These are phyloP conservation scores for Acanthamoeba royreba DNA, from an alignment of 208 protist genomes.

Conservation along the genomic window DNA sequence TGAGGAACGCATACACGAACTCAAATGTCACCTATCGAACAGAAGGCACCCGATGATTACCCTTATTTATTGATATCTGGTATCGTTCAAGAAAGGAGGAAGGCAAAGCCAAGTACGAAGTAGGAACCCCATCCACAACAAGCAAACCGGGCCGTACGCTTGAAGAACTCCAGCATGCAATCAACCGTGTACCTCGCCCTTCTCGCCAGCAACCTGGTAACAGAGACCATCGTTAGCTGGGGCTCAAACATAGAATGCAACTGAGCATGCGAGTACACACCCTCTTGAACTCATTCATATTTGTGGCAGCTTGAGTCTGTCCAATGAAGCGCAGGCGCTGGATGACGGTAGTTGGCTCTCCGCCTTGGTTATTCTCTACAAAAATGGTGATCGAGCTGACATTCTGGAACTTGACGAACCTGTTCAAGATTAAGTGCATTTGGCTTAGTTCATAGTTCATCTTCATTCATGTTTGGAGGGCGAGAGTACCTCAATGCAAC, in stretches of 20 bases:
- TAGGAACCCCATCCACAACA: no score
- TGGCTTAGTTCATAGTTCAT: background rate
- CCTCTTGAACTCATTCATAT: constrained; percentile 66
- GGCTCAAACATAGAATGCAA: background rate
- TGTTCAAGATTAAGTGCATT: background rate
- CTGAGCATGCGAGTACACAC: background rate
- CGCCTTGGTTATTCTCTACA: constrained; percentile 54
- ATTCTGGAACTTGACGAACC: constrained; percentile 72
- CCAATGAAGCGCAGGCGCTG: constrained; percentile 56
- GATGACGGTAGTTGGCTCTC: constrained; percentile 49
- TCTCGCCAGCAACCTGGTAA: constrained; percentile 51
- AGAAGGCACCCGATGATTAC: no score
- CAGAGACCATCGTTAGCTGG: background rate
- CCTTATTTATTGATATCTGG: no score
- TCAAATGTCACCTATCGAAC: no score
- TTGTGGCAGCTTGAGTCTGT: constrained; percentile 9
- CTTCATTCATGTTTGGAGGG: no score
- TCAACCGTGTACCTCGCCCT: constrained; percentile 54
- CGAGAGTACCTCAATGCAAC: constrained; percentile 35
- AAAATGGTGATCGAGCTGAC: constrained; percentile 61
- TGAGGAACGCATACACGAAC: no score
- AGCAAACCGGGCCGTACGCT: background rate
- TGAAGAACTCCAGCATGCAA: background rate
- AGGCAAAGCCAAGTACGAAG: no score
- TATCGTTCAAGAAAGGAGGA: no score